Percentiles rank a stretch among this genome's conserved stretches.
Evolutionary conservation across 2,329 filamentous ascomycete genomes (phyloP).

Genomic region (Amauroascus niger): DNA sequence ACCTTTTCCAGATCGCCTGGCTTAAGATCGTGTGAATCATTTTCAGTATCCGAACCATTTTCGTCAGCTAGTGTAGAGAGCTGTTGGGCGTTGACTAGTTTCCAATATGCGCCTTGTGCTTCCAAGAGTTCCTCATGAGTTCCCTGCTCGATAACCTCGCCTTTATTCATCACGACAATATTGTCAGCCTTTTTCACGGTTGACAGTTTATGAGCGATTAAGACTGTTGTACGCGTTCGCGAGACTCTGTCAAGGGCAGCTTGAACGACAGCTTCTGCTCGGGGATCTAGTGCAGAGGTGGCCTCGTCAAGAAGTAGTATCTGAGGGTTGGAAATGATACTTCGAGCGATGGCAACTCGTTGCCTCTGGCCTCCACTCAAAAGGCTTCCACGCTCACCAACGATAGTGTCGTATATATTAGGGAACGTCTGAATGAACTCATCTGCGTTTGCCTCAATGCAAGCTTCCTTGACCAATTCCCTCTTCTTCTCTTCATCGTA

Average conservation of each 20-base stretch:
- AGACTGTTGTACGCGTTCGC: conserved; percentile 70
- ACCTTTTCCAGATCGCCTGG: conserved; percentile 5
- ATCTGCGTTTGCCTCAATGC: conserved; percentile 76
- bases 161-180: conserved; percentile 75
- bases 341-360: conserved; percentile 76
- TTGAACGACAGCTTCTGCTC: conserved; percentile 77
- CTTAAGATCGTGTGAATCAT: conserved; percentile 1
- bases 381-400: conserved; percentile 76
- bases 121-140: conserved; percentile 65
- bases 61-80: conserved; percentile 13
- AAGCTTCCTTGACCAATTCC: conserved; percentile 60
- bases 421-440: conserved; percentile 70
- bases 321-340: conserved; percentile 73
- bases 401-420: conserved; percentile 75
- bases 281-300: conserved; percentile 75
- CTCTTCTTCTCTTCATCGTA: conserved; percentile 54
- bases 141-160: conserved; percentile 77
- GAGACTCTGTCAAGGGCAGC: conserved; percentile 71
- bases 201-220: conserved; percentile 77
- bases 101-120: conserved; percentile 59
- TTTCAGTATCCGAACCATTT: conserved; percentile 11
- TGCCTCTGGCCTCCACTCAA: conserved; percentile 86
- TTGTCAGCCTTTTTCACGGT: conserved; percentile 83
- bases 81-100: conserved; percentile 59
- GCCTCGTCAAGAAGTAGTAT: conserved; percentile 81